Evolutionary conservation across 1,284 basidiomycete species (phyloP).

Genomic region (Microbotryum silenes-acaulis): DNA sequence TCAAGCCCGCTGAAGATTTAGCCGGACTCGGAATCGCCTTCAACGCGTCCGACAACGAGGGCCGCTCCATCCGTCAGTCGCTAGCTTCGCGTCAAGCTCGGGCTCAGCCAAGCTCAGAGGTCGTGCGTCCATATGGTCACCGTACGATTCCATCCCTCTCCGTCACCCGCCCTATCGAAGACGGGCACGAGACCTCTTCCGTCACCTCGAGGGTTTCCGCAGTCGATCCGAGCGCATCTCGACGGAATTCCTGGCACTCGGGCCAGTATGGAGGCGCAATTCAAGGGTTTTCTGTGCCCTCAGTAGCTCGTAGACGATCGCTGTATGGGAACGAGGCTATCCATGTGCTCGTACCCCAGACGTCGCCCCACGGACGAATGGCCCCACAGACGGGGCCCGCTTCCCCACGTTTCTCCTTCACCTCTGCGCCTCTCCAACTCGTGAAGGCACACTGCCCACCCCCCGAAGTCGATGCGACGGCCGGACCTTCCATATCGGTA

Average conservation of each 20-base stretch:
- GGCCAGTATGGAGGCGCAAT: too few species aligned
- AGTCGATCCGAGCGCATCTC: conserved; percentile 11
- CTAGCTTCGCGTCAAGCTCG: too few species aligned
- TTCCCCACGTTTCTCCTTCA: conserved; percentile 25
- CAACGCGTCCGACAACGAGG: too few species aligned
- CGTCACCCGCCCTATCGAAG: conserved; percentile 12
- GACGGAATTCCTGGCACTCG: too few species aligned
- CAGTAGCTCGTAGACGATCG: too few species aligned
- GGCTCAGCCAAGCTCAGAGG: too few species aligned
- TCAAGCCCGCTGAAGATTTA: too few species aligned
- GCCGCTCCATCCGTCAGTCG: too few species aligned
- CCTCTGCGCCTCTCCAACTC: conserved; percentile 23
- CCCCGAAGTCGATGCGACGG: conserved; percentile 8
- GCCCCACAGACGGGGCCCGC: not conserved
- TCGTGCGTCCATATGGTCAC: not conserved
- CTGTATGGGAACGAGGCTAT: too few species aligned
- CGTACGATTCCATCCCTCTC: conserved; percentile 18
- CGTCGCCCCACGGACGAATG: not conserved
- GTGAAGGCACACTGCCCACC: conserved; percentile 24
- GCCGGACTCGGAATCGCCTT: too few species aligned
- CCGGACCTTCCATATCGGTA: not conserved
- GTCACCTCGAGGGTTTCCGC: conserved; percentile 10
- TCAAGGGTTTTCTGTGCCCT: too few species aligned
- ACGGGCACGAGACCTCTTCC: not conserved
- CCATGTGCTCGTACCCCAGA: conserved; percentile 5